These are phyloP conservation scores for Cucurbita pepo DNA, from an alignment of 306 rosid species.

Conservation along the genomic window DNA sequence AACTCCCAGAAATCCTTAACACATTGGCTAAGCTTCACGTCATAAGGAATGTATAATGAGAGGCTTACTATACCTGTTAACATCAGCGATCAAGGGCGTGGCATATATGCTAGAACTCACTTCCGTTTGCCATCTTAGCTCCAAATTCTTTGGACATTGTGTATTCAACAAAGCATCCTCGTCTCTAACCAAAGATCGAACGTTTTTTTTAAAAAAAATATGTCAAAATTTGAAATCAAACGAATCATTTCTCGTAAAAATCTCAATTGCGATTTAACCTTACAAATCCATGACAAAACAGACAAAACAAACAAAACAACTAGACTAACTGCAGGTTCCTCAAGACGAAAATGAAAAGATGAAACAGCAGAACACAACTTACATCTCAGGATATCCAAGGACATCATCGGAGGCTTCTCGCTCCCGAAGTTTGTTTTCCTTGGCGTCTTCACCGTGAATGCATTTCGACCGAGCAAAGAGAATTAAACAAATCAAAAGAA, in stretches of 20 bases:
- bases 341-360: background rate
- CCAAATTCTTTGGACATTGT: constrained; percentile 82
- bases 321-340: background rate
- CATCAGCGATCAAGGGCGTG: constrained; percentile 82
- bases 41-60: background rate
- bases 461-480: constrained; percentile 18
- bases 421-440: constrained; percentile 54
- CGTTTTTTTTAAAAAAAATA: background rate
- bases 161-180: constrained; percentile 85
- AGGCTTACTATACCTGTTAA: constrained; percentile 50
- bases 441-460: constrained; percentile 37
- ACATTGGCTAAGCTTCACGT: background rate
- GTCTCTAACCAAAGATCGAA: constrained; percentile 28
- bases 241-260: background rate
- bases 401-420: constrained; percentile 86
- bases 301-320: background rate
- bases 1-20: background rate
- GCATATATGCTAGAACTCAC: constrained; percentile 96
- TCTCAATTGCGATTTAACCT: background rate
- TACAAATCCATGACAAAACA: background rate
- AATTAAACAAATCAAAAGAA: constrained; percentile 26
- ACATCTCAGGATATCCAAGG: constrained; percentile 74
- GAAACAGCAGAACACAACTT: constrained; percentile 4
- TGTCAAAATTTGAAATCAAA: background rate
- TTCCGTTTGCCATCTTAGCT: constrained; percentile 97